Base-by-base conservation (phyloP, 2,329 filamentous ascomycete genomes). In the Rhexocercosporidium sp. region DNA sequence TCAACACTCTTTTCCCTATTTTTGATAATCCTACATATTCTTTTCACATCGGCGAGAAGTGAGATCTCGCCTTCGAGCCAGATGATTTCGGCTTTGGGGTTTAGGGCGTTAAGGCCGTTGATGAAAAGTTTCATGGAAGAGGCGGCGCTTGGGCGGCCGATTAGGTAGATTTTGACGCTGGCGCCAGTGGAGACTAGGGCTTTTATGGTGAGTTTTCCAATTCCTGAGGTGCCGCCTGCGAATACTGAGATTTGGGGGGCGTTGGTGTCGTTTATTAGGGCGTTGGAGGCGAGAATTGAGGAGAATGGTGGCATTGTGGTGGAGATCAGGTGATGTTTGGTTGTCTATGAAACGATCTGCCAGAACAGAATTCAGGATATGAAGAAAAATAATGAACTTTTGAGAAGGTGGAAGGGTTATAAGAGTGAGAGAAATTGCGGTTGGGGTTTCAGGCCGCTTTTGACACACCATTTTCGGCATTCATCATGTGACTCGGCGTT, bases 171-270 rank as follows among this genome's bases (percentile, higher is more conserved):
- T 20, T 77, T 79, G 0, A 84, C 82, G 0, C 71, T 74, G 0
- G 68, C 61, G 1, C 80, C 74, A 12, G 79, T 71, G 31, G 79
- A 75, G 11, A 79, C 79, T 34, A 86, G 81, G 11, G 79, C 74
- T 49, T 79, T 81, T 16, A 86, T 73, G 0, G 83, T 79, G 18
- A 78, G 72, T 60, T 83, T 77, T 8, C 84, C 84, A 47, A 87
- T 85, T 27, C 85, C 85, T 31, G 80, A 80, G 16, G 84, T 87
- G 12, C 80, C 85, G 44, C 85, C 83, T 8, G 85, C 79, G 66
- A 86, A 86, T 46, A 85, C 79, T 37, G 81, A 81, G 34, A 69
- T 51, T 12, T 51, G 62, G 39, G 67, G 67, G 39, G 62, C 41
- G 2, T 57, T 64, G 25, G 53, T 62, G 54, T 7, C 7, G 34